Base-by-base conservation (phyloP, 2,329 filamentous ascomycete genomes). In the Colletotrichum lupini region DNA sequence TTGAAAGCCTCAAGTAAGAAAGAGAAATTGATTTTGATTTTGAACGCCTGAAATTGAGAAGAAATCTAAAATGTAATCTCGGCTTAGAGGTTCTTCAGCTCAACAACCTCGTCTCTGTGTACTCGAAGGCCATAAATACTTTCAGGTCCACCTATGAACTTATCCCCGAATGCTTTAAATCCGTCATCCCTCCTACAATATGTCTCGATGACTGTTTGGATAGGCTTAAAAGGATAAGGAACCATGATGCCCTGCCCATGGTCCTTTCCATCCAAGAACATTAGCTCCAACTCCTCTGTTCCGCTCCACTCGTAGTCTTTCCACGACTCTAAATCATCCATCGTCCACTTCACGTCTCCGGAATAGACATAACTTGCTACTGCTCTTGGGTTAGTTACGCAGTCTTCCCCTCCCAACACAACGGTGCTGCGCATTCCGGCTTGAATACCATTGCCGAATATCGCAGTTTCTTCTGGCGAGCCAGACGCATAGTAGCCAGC, bases 381-480 rank as follows among this genome's bases (percentile, higher is more conserved):
- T 3, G 75, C 66, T 9, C 71, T 71, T 6, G 76, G 70, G 53
- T 71, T 19, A 5, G 76, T 72, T 6, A 79, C 74, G 42, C 76
- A 77, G 71, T 79, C 77, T 5, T 75, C 74, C 1, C 77, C 74
- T 16, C 74, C 77, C 1, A 78, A 55, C 1, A 79, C 62, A 19
- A 77, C 77, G 11, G 77, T 79, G 35, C 76, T 77, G 22, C 77
- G 76, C 62, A 74, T 68, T 6, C 74, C 74, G 26, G 87, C 74
- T 49, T 87, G 75, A 11, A 72, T 56, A 19, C 70, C 70, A 24
- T 72, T 72, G 22, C 70, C 70, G 14, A 64, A 72, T 1, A 72
- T 59, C 1, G 66, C 59, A 26, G 64, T 69, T 26, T 72, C 70
- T 57, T 64, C 61, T 4, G 59, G 49, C 1, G 70, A 72, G 2